Evolutionary conservation across 2,329 filamentous ascomycete species (phyloP).

Genomic region (Ophiocordyceps camponoti-floridani): DNA sequence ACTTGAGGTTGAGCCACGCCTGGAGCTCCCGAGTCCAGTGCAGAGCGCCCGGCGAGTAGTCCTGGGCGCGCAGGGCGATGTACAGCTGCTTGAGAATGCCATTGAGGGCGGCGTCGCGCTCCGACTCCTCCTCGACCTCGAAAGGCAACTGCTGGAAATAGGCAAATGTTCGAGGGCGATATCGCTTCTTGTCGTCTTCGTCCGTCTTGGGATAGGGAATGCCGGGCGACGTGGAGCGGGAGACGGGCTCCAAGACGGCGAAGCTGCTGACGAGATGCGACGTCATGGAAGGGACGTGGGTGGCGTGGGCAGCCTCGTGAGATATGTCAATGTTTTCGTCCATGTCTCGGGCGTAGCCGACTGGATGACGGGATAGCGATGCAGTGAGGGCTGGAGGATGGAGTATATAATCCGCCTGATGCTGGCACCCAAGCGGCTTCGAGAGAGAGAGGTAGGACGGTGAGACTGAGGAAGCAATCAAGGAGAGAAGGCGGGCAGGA

Average conservation of each 20-base stretch:
- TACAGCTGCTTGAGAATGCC: conserved; percentile 91
- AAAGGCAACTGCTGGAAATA: conserved; percentile 89
- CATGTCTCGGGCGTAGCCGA: conserved; percentile 9
- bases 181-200: conserved; percentile 41
- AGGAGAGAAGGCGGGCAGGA: background rate
- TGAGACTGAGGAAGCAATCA: background rate
- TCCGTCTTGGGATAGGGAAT: conserved; percentile 31
- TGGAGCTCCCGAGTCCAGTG: conserved; percentile 96
- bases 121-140: conserved; percentile 58
- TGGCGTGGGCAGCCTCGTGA: conserved; percentile 12
- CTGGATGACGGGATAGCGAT: background rate
- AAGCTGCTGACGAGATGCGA: conserved; percentile 18
- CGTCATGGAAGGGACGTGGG: conserved; percentile 13
- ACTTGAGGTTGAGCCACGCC: conserved; percentile 92
- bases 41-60: conserved; percentile 82
- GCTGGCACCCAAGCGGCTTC: too few relatives aligned
- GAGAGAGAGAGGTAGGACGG: background rate
- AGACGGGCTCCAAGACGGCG: conserved; percentile 47
- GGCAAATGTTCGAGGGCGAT: conserved; percentile 78
- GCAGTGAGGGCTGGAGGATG: too few relatives aligned
- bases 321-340: conserved; percentile 19
- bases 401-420: too few relatives aligned
- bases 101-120: conserved; percentile 61
- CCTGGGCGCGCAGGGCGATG: conserved; percentile 76
- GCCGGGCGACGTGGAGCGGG: conserved; percentile 73